Evolutionary conservation across 2,329 filamentous ascomycete species (phyloP).

Genomic region (Monosporascus sp.): DNA sequence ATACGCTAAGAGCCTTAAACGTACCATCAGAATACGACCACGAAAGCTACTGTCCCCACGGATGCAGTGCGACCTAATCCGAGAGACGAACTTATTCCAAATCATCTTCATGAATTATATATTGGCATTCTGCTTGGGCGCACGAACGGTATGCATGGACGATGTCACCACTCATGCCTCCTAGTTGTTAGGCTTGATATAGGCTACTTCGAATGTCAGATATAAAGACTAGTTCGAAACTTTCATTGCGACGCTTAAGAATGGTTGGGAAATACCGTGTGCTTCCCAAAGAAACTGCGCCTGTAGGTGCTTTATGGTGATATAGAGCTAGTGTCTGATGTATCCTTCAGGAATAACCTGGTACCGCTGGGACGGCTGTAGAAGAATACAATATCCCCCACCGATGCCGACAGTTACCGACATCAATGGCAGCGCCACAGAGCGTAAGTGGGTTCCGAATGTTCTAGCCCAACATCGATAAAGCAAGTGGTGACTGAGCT

Average conservation of each 20-base stretch:
- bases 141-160: too few species aligned
- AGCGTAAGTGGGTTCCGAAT: slow-evolving; percentile 49
- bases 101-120: too few species aligned
- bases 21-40: too few species aligned
- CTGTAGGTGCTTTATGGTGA: not conserved
- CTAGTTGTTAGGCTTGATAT: too few species aligned
- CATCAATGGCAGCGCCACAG: slow-evolving; percentile 45
- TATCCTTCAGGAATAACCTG: not conserved
- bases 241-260: not conserved
- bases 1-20: too few species aligned
- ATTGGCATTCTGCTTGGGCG: too few species aligned
- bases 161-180: too few species aligned
- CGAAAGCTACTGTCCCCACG: too few species aligned
- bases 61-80: too few species aligned
- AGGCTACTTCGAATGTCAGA: not conserved
- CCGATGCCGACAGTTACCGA: slow-evolving; percentile 39
- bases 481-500: slow-evolving; percentile 25
- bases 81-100: too few species aligned
- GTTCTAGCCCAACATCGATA: slow-evolving; percentile 52
- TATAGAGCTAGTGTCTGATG: not conserved
- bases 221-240: not conserved
- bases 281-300: not conserved
- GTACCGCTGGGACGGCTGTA: slow-evolving; percentile 16
- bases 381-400: slow-evolving; percentile 37
- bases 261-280: not conserved